Evolutionary conservation across 768 basidiomycete genomes (phyloP), one percentile per base, ranked within the genome.

Genomic region (Clathrus columnatus): DNA sequence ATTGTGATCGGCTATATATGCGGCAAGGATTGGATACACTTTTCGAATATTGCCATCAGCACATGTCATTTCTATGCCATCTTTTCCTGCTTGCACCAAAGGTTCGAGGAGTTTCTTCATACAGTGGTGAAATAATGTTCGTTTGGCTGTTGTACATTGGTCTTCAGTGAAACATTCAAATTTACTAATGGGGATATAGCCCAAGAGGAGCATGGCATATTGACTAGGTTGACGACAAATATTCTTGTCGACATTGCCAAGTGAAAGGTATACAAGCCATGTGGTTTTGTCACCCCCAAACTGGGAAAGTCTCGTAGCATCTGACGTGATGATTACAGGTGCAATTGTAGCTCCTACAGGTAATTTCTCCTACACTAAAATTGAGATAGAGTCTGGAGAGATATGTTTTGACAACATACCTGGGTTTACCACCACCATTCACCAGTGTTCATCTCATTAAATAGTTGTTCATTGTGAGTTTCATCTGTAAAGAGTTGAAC

Each of bases 181-280:
- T 17, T 58, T 26, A 2, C 14, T 29, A 11, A 42, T 51, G 1
- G 69, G 67, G n/a, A 71, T 57, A 51, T 67, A 69, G 2, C 64
- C 68, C 17, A 71, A 30, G 0, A 70, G 60, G 8, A 68, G 51
- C 0, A 29, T 58, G 0, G 63, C 62, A 1, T 51, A 58, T 0
- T 28, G 16, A 0, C 63, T 61, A 7, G 62, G 60, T 51, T 62
- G 43, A 17, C 64, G 60, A 0, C 68, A 60, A 0, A 59, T 29
- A 0, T 44, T 44, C 29, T 64, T 67, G 7, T 53, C 26, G 8
- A 70, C 61, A 54, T 70, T 70, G 0, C 69, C 69, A 41, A 70
- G 62, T 7, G 61, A 65, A 7, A 70, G 44, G 42, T 70, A 70
- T 0, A 70, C 65, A 0, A 69, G 69, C 56, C 64, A 70, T 14